phyloP scores from a whole-genome alignment of 2,329 filamentous ascomycete species.

The Venturia nashicola region DNA sequence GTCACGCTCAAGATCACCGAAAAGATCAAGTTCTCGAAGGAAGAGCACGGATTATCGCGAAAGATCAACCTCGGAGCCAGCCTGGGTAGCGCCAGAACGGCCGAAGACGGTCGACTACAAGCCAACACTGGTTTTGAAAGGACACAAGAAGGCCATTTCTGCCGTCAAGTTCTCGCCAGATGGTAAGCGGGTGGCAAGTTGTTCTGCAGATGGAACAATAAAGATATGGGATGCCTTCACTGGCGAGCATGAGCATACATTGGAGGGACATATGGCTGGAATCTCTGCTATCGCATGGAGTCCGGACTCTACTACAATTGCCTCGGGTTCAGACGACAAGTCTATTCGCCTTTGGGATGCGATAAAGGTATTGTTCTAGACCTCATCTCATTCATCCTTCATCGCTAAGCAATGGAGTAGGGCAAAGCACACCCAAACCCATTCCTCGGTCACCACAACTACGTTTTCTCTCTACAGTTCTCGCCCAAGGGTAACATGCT shows the following conservation, averaged over 20 bases:
- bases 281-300: slow-evolving; percentile 91
- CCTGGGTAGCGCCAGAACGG: slow-evolving; percentile 27
- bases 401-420: slow-evolving; percentile 13
- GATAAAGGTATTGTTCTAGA: slow-evolving; percentile 28
- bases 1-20: slow-evolving; percentile 5
- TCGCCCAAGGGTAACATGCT: slow-evolving; percentile 98
- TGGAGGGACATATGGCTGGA: slow-evolving; percentile 87
- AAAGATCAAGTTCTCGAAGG: slow-evolving; percentile 2
- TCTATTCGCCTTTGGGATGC: slow-evolving; percentile 85
- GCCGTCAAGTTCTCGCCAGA: slow-evolving; percentile 86
- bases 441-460: slow-evolving; percentile 85
- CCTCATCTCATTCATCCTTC: neutral
- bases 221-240: slow-evolving; percentile 80
- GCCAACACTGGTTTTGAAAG: slow-evolving; percentile 57
- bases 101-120: slow-evolving; percentile 49
- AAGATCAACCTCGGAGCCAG: slow-evolving; percentile 18
- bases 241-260: slow-evolving; percentile 70
- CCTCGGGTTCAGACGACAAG: slow-evolving; percentile 92
- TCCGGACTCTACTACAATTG: slow-evolving; percentile 75
- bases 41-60: slow-evolving; percentile 11
- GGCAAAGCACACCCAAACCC: slow-evolving; percentile 46
- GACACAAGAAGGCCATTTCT: slow-evolving; percentile 68
- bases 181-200: slow-evolving; percentile 78
- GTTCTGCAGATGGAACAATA: slow-evolving; percentile 78
- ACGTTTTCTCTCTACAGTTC: slow-evolving; percentile 87